phyloP scores from a whole-genome alignment of 2,329 filamentous ascomycete genomes.

The Remersonia thermophila region DNA sequence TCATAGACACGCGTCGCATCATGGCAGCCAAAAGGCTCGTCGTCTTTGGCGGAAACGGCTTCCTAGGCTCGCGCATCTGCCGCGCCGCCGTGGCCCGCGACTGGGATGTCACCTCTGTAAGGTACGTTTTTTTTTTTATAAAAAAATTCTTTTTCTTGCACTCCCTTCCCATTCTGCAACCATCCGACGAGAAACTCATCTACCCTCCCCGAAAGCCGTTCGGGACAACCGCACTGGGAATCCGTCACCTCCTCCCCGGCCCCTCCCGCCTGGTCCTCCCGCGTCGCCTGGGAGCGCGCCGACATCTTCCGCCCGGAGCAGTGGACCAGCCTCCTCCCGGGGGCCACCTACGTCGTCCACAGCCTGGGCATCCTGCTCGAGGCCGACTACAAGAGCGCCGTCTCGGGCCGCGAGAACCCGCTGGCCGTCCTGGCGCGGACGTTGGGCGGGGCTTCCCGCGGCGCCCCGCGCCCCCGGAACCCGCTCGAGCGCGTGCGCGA shows the following conservation, averaged over 20 bases:
- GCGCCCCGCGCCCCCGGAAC: conserved; percentile 44
- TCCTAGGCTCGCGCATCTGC: conserved; percentile 80
- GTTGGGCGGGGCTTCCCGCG: conserved; percentile 53
- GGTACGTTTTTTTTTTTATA: conserved; percentile 53
- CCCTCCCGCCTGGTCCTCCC: conserved; percentile 68
- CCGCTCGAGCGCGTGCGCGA: conserved; percentile 51
- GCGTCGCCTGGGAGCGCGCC: conserved; percentile 76
- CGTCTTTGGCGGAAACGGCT: conserved; percentile 88
- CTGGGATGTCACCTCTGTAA: conserved; percentile 88
- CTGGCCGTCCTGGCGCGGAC: conserved; percentile 65
- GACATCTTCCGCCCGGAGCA: conserved; percentile 75
- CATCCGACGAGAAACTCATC: conserved; percentile 1
- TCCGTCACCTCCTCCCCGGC: conserved; percentile 57
- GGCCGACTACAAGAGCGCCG: conserved; percentile 90
- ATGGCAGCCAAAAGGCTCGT: conserved; percentile 57
- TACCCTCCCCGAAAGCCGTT: conserved; percentile 49
- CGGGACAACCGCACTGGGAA: conserved; percentile 79
- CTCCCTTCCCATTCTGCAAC: not conserved
- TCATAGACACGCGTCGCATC: conserved; percentile 1
- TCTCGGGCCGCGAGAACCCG: conserved; percentile 75
- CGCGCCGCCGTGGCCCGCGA: conserved; percentile 73
- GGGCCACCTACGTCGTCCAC: conserved; percentile 79
- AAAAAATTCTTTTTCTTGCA: too few species aligned
- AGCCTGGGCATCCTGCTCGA: conserved; percentile 93
- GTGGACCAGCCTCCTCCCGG: conserved; percentile 64